Conservation (phyloP, 1,139 yeast genomes). For the Kodamaea sp. region DNA sequence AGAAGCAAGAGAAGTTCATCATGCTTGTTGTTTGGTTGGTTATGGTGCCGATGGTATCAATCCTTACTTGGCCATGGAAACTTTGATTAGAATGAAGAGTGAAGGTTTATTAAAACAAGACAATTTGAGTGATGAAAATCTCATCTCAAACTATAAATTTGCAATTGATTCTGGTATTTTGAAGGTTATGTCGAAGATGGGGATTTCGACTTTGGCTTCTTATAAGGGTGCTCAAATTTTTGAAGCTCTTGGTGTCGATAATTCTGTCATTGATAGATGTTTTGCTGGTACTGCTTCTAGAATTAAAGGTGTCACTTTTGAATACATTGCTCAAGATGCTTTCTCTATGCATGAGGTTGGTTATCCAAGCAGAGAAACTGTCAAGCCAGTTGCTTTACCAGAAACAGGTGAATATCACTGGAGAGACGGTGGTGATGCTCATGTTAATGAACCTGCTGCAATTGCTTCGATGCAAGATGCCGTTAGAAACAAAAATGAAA, state of each 20-base stretch:
- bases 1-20: constrained; percentile 97
- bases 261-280: constrained; percentile 91
- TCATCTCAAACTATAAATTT: constrained; percentile 72
- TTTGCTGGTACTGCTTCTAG: constrained; percentile 97
- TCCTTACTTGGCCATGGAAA: constrained; percentile 91
- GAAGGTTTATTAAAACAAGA: constrained; percentile 71
- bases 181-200: constrained; percentile 99
- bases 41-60: constrained; percentile 96
- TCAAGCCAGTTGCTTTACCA: constrained; percentile 73
- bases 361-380: constrained; percentile 71
- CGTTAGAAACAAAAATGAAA: constrained; percentile 90
- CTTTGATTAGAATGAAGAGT: constrained; percentile 76
- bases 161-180: constrained; percentile 87
- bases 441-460: constrained; percentile 90
- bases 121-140: constrained; percentile 51
- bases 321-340: constrained; percentile 94
- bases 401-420: constrained; percentile 98
- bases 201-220: constrained; percentile 94
- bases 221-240: constrained; percentile 98
- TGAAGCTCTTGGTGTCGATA: constrained; percentile 94
- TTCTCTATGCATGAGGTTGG: constrained; percentile 91
- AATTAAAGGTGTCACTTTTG: constrained; percentile 93
- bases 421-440: constrained; percentile 98
- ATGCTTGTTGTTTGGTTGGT: constrained; percentile 89
- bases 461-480: constrained; percentile 96